Base-by-base conservation (phyloP, 192 early-diverging fungal species). In the Kappamyces sp. region DNA sequence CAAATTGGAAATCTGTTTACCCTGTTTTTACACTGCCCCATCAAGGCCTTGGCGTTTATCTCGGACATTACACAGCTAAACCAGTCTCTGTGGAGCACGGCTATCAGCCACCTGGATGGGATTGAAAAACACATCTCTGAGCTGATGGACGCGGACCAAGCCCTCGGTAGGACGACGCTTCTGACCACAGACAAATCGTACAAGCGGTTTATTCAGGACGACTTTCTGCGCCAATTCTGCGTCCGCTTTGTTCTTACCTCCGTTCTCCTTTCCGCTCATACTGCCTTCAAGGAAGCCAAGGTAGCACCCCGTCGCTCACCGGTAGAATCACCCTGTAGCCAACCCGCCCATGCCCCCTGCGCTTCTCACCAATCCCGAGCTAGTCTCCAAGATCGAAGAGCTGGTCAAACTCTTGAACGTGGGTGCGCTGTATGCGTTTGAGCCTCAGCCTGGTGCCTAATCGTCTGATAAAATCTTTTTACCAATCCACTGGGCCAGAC, bases 1-100 rank as follows among this genome's bases (percentile, higher is more conserved):
- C 84, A 84, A 74, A 80, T 90, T 2, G 96, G 96, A 38, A 87
- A 86, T 68, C 79, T 97, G 8, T 97, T 96, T 63, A 97, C 94
- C 3, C 67, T 98, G 57, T 98, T 98, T 63, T 71, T 98, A 55
- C 90, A 96, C 68, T 85, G 87, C 8, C 92, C 94, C 1, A 53
- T 94, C 8, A 86, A 94, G 46, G 96, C 89, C 0, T 93, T 98
- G 60, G 84, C 86, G 15, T 92, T 87, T 55, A 74, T 94, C 12
- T 87, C 77, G 4, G 86, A 87, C 41, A 78, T 84, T 35, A 78
- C 74, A 1, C 74, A 86, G 47, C 65, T 86, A 23, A 70, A 74
- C 49, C 62, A 75, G 3, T 75, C 83, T 1, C 75, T 75, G 7
- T 94, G 92, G 92, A 74, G 79, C n/a, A 75, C 82, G 55, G 84